These are phyloP conservation scores for Trichocladium uniseriatum DNA, from an alignment of 495 filamentous ascomycete genomes.

Conservation along the genomic window DNA sequence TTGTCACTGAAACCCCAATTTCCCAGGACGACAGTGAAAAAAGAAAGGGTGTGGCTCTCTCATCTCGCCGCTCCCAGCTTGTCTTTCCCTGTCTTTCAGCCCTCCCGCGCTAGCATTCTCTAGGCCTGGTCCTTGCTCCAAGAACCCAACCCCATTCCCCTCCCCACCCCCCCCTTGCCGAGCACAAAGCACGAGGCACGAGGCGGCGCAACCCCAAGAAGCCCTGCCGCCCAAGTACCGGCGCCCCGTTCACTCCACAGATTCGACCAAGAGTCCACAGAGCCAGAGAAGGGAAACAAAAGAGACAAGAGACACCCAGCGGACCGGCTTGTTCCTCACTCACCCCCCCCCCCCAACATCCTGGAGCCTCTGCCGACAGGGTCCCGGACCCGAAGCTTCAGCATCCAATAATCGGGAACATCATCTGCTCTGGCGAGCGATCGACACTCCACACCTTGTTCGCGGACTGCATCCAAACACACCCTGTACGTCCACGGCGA, in stretches of 20 bases:
- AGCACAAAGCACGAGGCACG: constrained; percentile 16
- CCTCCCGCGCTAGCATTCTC: constrained; percentile 23
- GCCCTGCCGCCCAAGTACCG: constrained; percentile 4
- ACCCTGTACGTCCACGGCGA: not conserved
- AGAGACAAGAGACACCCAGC: not conserved
- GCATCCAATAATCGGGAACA: constrained; percentile 19
- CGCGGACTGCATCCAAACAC: constrained; percentile 9
- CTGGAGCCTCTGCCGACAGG: constrained; percentile 12
- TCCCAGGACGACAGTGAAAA: constrained; percentile 8
- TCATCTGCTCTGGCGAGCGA: constrained; percentile 8
- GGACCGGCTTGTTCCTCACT: not conserved
- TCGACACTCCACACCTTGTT: constrained; percentile 22
- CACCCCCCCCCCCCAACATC: not conserved
- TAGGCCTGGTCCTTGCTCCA: constrained; percentile 16
- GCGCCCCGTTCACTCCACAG: not conserved
- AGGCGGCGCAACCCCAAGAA: constrained; percentile 10
- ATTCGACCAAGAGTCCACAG: not conserved
- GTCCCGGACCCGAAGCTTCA: constrained; percentile 11
- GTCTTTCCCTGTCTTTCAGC: constrained; percentile 22
- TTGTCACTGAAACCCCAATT: constrained; percentile 9
- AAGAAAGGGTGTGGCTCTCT: constrained; percentile 12
- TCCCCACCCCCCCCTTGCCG: constrained; percentile 1
- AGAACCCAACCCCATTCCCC: constrained; percentile 9
- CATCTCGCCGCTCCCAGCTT: constrained; percentile 12
- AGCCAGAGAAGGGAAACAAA: not conserved